Percentiles rank a stretch among this genome's conserved stretches.
phyloP scores from a whole-genome alignment of 805 yeast species.

The Saccharomyces mikatae region DNA sequence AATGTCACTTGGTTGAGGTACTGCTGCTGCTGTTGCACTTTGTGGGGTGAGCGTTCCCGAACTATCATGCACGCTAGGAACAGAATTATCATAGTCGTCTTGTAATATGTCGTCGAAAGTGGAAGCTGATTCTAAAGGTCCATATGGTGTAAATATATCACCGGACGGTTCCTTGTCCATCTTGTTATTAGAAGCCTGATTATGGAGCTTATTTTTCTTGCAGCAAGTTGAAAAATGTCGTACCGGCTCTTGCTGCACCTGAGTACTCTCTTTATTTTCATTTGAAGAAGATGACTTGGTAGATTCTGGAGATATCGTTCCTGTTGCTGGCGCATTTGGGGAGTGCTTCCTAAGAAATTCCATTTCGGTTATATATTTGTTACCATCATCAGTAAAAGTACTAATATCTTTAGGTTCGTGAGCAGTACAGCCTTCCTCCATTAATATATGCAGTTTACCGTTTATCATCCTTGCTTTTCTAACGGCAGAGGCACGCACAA shows the following conservation, averaged over 20 bases:
- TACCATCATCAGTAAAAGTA: background rate
- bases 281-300: background rate
- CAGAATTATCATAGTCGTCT: constrained; percentile 1
- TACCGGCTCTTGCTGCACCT: background rate
- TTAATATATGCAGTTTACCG: constrained; percentile 25
- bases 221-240: background rate
- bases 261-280: background rate
- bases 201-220: background rate
- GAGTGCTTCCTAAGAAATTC: background rate
- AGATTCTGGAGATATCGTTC: constrained; percentile 1
- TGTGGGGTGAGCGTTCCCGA: background rate
- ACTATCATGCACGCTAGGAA: background rate
- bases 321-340: background rate
- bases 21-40: background rate
- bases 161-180: background rate
- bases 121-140: background rate
- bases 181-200: background rate
- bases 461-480: constrained; percentile 24
- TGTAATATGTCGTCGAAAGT: constrained; percentile 2
- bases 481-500: constrained; percentile 20
- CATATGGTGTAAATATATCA: background rate
- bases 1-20: background rate
- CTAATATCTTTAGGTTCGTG: background rate
- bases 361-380: background rate
- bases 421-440: constrained; percentile 8